These are phyloP conservation scores for Xanthoconium stramineum DNA, from an alignment of 768 basidiomycete genomes.

Conservation along the genomic window DNA sequence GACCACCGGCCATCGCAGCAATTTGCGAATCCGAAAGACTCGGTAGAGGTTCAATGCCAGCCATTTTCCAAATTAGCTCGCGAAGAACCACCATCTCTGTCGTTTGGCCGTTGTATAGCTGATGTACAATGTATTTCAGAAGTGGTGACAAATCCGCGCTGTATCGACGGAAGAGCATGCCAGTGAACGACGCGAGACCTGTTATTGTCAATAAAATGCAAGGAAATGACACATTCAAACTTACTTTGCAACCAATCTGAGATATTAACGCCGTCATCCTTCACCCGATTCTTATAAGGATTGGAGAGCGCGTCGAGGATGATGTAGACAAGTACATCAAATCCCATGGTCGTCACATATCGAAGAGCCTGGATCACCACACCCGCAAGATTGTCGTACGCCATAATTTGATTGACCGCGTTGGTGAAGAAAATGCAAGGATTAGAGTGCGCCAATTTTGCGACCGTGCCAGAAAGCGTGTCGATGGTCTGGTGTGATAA, in stretches of 20 bases:
- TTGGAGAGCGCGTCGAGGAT: conserved; percentile 86
- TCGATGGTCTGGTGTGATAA: conserved; percentile 83
- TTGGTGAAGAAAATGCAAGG: conserved; percentile 88
- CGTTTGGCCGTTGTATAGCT: conserved; percentile 76
- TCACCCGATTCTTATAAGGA: conserved; percentile 75
- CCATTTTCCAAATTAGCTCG: conserved; percentile 93
- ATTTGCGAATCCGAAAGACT: conserved; percentile 89
- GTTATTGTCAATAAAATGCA: conserved; percentile 18
- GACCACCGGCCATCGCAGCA: conserved; percentile 87
- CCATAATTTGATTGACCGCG: conserved; percentile 91
- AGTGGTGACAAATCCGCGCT: conserved; percentile 79
- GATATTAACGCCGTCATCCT: conserved; percentile 88
- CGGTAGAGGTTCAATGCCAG: conserved; percentile 87
- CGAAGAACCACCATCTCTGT: conserved; percentile 90
- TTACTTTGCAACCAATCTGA: conserved; percentile 90
- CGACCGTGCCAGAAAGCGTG: conserved; percentile 80
- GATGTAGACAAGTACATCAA: conserved; percentile 87
- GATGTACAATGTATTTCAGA: conserved; percentile 88
- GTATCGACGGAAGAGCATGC: conserved; percentile 87
- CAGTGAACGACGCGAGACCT: conserved; percentile 93
- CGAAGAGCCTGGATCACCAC: conserved; percentile 87
- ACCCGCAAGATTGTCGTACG: conserved; percentile 89
- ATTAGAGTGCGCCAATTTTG: conserved; percentile 92
- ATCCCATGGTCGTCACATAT: conserved; percentile 90
- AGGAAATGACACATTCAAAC: conserved; percentile 31